Conservation (phyloP, 805 yeast genomes). For the Candida michaelii region DNA sequence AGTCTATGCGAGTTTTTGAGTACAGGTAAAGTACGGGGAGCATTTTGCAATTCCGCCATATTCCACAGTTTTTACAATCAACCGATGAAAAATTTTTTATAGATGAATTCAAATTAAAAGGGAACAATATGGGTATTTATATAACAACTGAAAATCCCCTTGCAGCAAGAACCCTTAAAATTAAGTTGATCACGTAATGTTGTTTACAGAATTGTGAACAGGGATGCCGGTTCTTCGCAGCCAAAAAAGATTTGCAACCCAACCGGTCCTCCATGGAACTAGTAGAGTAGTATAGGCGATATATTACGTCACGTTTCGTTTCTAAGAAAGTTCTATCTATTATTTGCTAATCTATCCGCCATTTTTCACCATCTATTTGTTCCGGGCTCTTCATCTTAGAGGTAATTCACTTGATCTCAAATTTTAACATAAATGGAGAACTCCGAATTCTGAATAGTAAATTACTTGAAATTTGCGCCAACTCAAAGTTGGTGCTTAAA, state of each 20-base stretch:
- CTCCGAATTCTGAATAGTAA: too few species aligned
- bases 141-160: not conserved
- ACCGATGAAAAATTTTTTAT: not conserved
- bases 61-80: not conserved
- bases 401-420: too few species aligned
- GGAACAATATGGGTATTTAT: not conserved
- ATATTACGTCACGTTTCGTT: not conserved
- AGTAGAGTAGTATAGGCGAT: not conserved
- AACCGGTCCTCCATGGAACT: not conserved
- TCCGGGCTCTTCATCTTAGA: not conserved
- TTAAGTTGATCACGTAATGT: not conserved
- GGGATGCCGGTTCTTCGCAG: not conserved
- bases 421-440: too few species aligned
- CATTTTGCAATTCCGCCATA: conserved; percentile 2
- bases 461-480: not conserved
- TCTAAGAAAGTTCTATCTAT: not conserved
- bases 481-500: not conserved
- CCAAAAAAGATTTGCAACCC: not conserved
- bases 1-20: conserved; percentile 1
- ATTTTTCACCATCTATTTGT: not conserved
- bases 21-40: conserved; percentile 4
- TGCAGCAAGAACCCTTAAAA: not conserved
- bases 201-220: not conserved
- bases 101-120: too few species aligned
- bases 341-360: not conserved